Evolutionary conservation across 2,329 filamentous ascomycete species (phyloP).

Genomic region (Samsoniella hepiali): DNA sequence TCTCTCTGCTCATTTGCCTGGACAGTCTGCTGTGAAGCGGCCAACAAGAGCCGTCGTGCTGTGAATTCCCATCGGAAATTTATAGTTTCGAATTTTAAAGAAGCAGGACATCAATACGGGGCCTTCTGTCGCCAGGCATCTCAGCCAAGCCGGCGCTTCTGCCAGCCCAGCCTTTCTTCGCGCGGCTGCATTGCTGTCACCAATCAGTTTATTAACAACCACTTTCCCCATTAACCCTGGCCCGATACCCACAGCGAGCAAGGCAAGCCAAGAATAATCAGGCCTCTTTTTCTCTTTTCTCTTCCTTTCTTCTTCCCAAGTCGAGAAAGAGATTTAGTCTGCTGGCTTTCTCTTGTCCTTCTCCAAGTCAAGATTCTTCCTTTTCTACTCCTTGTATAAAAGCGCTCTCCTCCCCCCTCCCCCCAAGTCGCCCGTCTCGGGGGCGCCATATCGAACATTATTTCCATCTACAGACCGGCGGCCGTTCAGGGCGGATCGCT

Average conservation of each 20-base stretch:
- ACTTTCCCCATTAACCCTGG: conserved; percentile 14
- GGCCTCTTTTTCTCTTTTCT: conserved; percentile 2
- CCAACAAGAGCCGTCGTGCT: background rate
- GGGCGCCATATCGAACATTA: conserved; percentile 53
- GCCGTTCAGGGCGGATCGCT: conserved; percentile 72
- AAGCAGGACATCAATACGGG: conserved; percentile 1
- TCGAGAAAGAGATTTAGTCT: conserved; percentile 11
- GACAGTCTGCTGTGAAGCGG: background rate
- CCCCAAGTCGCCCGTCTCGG: conserved; percentile 46
- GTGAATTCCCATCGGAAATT: conserved; percentile 10
- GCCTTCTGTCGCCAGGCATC: background rate
- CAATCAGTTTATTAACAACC: conserved; percentile 18
- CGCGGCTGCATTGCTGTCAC: conserved; percentile 15
- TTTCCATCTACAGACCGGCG: conserved; percentile 61
- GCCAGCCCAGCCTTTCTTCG: conserved; percentile 1
- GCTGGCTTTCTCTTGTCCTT: conserved; percentile 2
- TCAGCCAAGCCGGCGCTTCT: conserved; percentile 13
- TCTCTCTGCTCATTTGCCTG: background rate
- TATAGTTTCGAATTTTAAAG: conserved; percentile 8
- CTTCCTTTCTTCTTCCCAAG: background rate
- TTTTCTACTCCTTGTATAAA: background rate
- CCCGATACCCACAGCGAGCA: conserved; percentile 17
- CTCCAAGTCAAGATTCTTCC: background rate
- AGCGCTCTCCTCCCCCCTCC: background rate
- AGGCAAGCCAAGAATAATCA: conserved; percentile 11